A percentile compares a stretch with the other conserved stretches of the same genome.
Conservation (phyloP, 805 yeast genomes). For the Ogataea naganishii region DNA sequence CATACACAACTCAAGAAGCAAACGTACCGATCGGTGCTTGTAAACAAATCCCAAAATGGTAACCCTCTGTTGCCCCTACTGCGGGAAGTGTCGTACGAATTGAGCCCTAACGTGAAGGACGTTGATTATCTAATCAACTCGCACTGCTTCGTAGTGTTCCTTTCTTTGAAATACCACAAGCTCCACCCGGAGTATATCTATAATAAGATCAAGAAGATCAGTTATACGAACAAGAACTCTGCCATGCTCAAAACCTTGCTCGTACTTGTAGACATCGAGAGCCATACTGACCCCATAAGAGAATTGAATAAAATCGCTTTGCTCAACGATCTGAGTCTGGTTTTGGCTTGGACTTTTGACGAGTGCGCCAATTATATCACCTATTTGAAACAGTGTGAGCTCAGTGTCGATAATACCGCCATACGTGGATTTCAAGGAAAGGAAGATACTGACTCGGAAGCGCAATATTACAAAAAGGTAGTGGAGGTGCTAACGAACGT, state of each 20-base stretch:
- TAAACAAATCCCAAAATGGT: conserved; percentile 60
- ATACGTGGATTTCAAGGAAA: conserved; percentile 30
- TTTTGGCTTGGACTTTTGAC: conserved; percentile 46
- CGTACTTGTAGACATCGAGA: conserved; percentile 58
- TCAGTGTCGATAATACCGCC: conserved; percentile 18
- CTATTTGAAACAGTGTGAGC: conserved; percentile 24
- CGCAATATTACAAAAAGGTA: conserved; percentile 34
- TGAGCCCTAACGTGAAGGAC: conserved; percentile 35
- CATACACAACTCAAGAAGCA: conserved; percentile 12
- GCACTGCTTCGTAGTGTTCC: conserved; percentile 46
- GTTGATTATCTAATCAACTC: conserved; percentile 62
- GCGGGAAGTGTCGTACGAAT: conserved; percentile 45
- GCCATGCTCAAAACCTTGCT: conserved; percentile 44
- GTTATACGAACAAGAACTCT: conserved; percentile 19
- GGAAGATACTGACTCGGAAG: conserved; percentile 21
- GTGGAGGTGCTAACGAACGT: conserved; percentile 37
- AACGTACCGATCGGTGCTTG: conserved; percentile 33
- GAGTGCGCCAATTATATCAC: conserved; percentile 40
- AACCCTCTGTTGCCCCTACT: conserved; percentile 57
- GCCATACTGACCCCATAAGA: conserved; percentile 39
- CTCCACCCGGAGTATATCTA: conserved; percentile 68
- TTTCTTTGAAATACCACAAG: conserved; percentile 66
- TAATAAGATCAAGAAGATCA: conserved; percentile 37
- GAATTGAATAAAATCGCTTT: conserved; percentile 39
- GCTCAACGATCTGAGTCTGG: conserved; percentile 38